Evolutionary conservation across 176 grass and related monocot genomes (phyloP), one percentile per base, ranked within the genome.

Genomic region (Coix lacrymajobi): DNA sequence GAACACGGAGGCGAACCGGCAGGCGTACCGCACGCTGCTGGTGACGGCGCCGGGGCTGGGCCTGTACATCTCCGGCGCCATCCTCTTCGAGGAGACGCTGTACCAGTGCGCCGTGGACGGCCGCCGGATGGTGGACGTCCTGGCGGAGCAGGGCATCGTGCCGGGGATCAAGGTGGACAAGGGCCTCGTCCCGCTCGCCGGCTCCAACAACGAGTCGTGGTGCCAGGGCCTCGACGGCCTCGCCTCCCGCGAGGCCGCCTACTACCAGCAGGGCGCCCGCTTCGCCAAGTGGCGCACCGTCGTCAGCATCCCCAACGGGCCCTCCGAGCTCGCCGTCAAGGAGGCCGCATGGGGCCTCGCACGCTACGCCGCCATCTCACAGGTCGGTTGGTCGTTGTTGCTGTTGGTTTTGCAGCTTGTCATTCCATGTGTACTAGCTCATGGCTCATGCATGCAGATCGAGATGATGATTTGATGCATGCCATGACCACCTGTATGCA

Each of bases 181-280:
- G 86, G 94, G 94, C 70, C 88, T 96, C 24, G 94, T 96, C n/a
- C 94, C 94, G 22, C 90, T 96, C 64, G 31, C 65, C 49, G 94
- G 94, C 41, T 93, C 90, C 76, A 91, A 96, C 66, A 65, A 89
- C 61, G 94, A 96, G 79, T 96, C 94, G 6, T 96, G 94, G 94
- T 96, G 94, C 86, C 93, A 96, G 90, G 93, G 90, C 28, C 80
- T 96, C 34, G 93, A 96, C 73, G 93, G 93, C 52, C 90, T 93
- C 16, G 94, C 90, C 26, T 85, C 91, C 13, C 83, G 94, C 15
- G 85, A 81, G 37, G 88, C 88, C 37, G 88, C 90, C 1, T 92
- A 96, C 75, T 92, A 96, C 85, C 80, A 87, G 69, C 85, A 88
- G 48, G 94, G 88, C 10, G 89, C 88, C 4, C 88, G 88, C 7